Conservation (phyloP, 768 basidiomycete genomes). For the Macrolepiota dolichaula region DNA sequence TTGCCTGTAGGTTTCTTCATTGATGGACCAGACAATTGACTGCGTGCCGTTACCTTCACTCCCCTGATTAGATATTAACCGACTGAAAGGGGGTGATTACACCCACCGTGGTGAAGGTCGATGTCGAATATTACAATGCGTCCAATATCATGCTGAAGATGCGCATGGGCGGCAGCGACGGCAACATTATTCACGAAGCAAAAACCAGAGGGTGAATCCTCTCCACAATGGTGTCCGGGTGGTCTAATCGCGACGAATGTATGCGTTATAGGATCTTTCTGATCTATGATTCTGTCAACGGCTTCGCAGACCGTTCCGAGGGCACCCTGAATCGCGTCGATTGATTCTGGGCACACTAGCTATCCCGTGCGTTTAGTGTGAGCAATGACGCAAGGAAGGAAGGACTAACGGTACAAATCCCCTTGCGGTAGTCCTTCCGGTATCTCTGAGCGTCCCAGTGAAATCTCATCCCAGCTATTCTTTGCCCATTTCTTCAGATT, state of each 20-base stretch:
- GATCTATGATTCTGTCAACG: constrained; percentile 60
- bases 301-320: constrained; percentile 86
- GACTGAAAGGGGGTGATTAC: not conserved
- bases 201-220: constrained; percentile 87
- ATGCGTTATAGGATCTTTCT: constrained; percentile 21
- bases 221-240: constrained; percentile 94
- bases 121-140: constrained; percentile 89
- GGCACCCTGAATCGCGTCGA: constrained; percentile 78
- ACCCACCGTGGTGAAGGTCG: constrained; percentile 82
- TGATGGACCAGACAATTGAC: constrained; percentile 86
- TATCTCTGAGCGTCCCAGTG: constrained; percentile 66
- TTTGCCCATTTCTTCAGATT: constrained; percentile 57
- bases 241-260: constrained; percentile 88
- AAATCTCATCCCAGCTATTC: constrained; percentile 61
- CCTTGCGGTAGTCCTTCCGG: constrained; percentile 68
- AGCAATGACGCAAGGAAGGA: constrained; percentile 6
- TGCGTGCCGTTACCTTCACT: constrained; percentile 91
- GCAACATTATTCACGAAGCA: constrained; percentile 96
- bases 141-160: constrained; percentile 73
- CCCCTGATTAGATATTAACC: not conserved
- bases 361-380: not conserved
- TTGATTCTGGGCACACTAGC: constrained; percentile 73
- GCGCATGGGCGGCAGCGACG: constrained; percentile 86
- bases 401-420: constrained; percentile 74
- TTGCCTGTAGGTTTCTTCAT: constrained; percentile 78